Evolutionary conservation across 495 filamentous ascomycete genomes (phyloP), one percentile per base, ranked within the genome.

Genomic region (Trichocladium antarcticum): DNA sequence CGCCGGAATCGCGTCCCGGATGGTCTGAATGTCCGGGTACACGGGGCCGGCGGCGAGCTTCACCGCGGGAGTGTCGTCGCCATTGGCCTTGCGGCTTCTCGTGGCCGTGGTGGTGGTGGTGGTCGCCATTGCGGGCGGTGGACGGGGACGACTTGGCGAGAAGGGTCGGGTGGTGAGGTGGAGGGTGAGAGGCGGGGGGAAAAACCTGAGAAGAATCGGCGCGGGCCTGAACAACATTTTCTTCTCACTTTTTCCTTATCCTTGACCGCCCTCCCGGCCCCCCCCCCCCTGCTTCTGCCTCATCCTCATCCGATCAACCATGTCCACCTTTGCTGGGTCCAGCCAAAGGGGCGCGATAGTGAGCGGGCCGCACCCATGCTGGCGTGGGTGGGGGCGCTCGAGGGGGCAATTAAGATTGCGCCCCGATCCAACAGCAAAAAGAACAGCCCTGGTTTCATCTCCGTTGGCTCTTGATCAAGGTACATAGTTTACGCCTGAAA

Each of bases 1-100:
- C 43, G 78, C 74, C 17, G 87, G 86, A 55, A 90, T 90, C 44
- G 84, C 84, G 64, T 87, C 78, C 24, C 78, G 74, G 59, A 92
- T 84, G 54, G 84, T 73, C 69, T 87, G 83, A 61, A 90, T 84
- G 53, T 64, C 61, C 40, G 81, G 87, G 68, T 77, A 85, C 58
- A 83, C 73, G 17, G 82, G 82, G 15, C 77, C 59, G 54, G 77
- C 66, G 80, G 77, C 68, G 51, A 85, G 75, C 65, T 77, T 79
- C 21, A 47, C 22, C 63, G 69, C 63, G 40, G 59, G 50, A 27
- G 43, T 36, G 36, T 31, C 37, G 16, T 22, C 47, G 45, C 43
- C 35, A 38, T 45, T 39, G 36, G 42, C 41, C 51, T 38, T 51
- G 28, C 55, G 53, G 28, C 50, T 55, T 57, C 44, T 55, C 9